phyloP scores from a whole-genome alignment of 140 eudicot genomes.

The Cichorium intybus region DNA sequence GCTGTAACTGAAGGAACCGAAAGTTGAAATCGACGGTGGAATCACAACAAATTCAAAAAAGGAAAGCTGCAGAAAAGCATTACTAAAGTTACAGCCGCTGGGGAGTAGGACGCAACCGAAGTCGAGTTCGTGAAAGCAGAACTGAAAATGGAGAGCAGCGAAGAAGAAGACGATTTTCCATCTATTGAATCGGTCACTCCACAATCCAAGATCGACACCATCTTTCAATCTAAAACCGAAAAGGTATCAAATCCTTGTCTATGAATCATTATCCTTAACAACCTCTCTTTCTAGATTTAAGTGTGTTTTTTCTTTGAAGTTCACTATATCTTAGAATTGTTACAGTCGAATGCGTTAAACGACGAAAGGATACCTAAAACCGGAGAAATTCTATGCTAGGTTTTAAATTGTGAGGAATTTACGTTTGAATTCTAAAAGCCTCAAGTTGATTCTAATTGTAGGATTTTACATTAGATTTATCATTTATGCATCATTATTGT shows the following conservation, averaged over 20 bases:
- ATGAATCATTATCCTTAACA: not conserved
- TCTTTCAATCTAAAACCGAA: slow-evolving; percentile 83
- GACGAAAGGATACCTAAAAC: not conserved
- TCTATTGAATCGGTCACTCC: slow-evolving; percentile 89
- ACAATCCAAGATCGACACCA: slow-evolving; percentile 88
- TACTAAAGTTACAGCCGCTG: slow-evolving; percentile 10
- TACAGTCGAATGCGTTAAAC: not conserved
- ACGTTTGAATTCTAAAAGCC: not conserved
- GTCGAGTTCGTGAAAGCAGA: slow-evolving; percentile 11
- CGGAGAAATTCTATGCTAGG: slow-evolving; percentile 5
- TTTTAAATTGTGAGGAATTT: not conserved
- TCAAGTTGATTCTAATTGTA: not conserved
- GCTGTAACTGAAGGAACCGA: slow-evolving; percentile 5
- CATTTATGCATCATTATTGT: not conserved
- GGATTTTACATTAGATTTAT: slow-evolving; percentile 12
- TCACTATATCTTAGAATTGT: not conserved
- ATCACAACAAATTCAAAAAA: slow-evolving; percentile 1
- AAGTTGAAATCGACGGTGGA: slow-evolving; percentile 1
- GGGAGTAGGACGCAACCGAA: slow-evolving; percentile 11
- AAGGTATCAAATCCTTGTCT: slow-evolving; percentile 42
- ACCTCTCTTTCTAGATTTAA: not conserved
- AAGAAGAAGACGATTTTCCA: slow-evolving; percentile 89
- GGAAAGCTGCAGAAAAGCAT: slow-evolving; percentile 12
- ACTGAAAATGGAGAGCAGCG: slow-evolving; percentile 77
- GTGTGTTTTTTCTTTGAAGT: not conserved